A percentile compares a stretch with the other conserved stretches of the same genome.
Evolutionary conservation across 176 grass and related monocot genomes (phyloP).

Genomic region (Puya raimondii): DNA sequence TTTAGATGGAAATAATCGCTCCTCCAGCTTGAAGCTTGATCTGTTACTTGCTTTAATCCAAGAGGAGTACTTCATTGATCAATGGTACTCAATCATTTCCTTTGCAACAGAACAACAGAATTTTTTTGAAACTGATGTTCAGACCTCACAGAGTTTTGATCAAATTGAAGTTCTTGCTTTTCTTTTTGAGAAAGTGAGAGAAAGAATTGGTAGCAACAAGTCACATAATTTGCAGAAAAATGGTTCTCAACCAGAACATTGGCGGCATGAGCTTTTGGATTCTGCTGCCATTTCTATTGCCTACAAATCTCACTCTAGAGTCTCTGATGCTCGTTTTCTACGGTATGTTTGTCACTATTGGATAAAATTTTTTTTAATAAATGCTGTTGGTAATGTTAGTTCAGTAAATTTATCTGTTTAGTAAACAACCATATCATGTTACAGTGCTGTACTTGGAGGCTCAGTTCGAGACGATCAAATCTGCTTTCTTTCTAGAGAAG

Average conservation of each 20-base stretch:
- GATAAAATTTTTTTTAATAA: not conserved
- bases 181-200: constrained; percentile 57
- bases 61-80: constrained; percentile 70
- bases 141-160: constrained; percentile 21
- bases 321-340: constrained; percentile 37
- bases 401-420: not conserved
- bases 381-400: not conserved
- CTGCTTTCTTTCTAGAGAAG: constrained; percentile 65
- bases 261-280: constrained; percentile 64
- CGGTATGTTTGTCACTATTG: constrained; percentile 27
- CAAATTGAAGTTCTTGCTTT: constrained; percentile 51
- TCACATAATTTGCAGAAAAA: constrained; percentile 40
- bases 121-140: constrained; percentile 13
- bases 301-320: constrained; percentile 26
- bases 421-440: constrained; percentile 18
- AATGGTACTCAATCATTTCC: constrained; percentile 57
- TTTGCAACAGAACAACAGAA: constrained; percentile 27
- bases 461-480: constrained; percentile 52
- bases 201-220: constrained; percentile 39
- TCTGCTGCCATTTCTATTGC: constrained; percentile 44
- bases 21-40: constrained; percentile 60
- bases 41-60: constrained; percentile 67
- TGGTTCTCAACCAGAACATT: constrained; percentile 41
- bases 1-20: constrained; percentile 48
- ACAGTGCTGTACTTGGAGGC: constrained; percentile 77